A percentile compares a stretch with the other conserved stretches of the same genome.
Conservation (phyloP, 2,329 filamentous ascomycete species). For the Aspergillus quadricinctus region DNA sequence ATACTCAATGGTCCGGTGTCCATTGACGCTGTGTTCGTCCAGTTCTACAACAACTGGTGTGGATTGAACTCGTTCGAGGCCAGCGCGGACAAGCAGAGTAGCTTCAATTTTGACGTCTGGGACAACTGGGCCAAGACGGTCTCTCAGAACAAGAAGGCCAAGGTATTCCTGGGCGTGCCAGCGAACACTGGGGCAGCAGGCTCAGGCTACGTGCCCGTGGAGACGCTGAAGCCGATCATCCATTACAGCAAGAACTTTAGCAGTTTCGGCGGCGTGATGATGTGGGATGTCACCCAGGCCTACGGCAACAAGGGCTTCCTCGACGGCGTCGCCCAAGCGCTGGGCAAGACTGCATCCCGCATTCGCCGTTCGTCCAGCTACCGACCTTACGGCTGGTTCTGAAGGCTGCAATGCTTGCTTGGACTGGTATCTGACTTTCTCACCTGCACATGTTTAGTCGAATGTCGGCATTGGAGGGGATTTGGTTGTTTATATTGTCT, state of each 20-base stretch:
- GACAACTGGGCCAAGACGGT: slow-evolving; percentile 59
- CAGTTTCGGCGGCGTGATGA: slow-evolving; percentile 65
- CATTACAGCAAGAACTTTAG: slow-evolving; percentile 51
- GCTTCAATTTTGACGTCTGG: slow-evolving; percentile 62
- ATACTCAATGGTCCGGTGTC: slow-evolving; percentile 52
- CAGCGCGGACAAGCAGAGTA: slow-evolving; percentile 44
- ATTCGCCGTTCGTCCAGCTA: neutral
- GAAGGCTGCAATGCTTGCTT: neutral
- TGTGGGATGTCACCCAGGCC: slow-evolving; percentile 64
- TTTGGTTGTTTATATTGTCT: neutral
- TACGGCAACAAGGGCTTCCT: slow-evolving; percentile 58
- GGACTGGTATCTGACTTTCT: neutral
- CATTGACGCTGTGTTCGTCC: slow-evolving; percentile 60
- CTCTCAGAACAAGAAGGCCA: slow-evolving; percentile 57
- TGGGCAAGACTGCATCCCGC: slow-evolving; percentile 19
- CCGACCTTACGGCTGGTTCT: neutral
- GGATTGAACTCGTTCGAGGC: slow-evolving; percentile 51
- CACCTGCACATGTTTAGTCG: neutral
- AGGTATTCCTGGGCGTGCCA: slow-evolving; percentile 59
- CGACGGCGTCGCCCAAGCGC: slow-evolving; percentile 36
- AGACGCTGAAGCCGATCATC: slow-evolving; percentile 49
- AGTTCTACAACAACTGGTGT: slow-evolving; percentile 69
- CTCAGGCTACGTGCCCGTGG: slow-evolving; percentile 51
- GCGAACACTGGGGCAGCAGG: slow-evolving; percentile 52
- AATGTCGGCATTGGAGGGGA: neutral